Conservation (phyloP, 768 basidiomycete genomes). For the Trametes gibbosa region DNA sequence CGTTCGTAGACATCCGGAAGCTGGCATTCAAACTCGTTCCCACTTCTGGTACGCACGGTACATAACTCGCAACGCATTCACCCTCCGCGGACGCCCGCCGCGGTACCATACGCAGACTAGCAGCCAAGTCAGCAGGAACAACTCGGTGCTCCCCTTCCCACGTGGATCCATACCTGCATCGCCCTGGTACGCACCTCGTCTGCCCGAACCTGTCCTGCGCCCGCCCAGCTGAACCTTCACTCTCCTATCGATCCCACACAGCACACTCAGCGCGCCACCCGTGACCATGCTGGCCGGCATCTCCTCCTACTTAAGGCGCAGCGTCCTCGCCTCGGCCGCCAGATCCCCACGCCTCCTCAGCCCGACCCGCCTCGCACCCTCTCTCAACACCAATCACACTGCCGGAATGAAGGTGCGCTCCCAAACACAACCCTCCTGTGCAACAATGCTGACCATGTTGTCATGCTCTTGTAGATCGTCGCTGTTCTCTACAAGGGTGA, state of each 20-base stretch:
- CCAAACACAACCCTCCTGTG: not conserved
- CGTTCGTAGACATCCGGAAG: conserved; percentile 10
- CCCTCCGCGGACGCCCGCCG: conserved; percentile 9
- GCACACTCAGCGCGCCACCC: conserved; percentile 12
- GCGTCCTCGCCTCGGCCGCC: conserved; percentile 8
- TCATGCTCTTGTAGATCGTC: conserved; percentile 47
- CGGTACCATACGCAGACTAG: conserved; percentile 9
- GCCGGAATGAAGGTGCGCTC: conserved; percentile 24
- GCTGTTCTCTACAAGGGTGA: conserved; percentile 73
- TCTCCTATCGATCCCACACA: conserved; percentile 17
- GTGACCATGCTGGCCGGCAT: conserved; percentile 20
- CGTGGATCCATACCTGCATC: conserved; percentile 4
- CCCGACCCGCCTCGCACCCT: conserved; percentile 16
- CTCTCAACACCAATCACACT: not conserved
- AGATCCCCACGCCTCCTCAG: conserved; percentile 21
- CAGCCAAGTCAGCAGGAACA: conserved; percentile 20
- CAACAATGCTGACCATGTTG: conserved; percentile 2
- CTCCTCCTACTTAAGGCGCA: conserved; percentile 18
- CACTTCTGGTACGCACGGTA: not conserved
- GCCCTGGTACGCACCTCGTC: not conserved
- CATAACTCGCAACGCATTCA: not conserved
- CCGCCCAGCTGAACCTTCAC: conserved; percentile 10
- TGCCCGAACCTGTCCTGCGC: conserved; percentile 7
- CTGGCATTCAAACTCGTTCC: conserved; percentile 8
- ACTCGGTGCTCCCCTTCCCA: conserved; percentile 18